phyloP scores from a whole-genome alignment of 371 early-diverging fungal genomes.

The Mucor plumbeus region DNA sequence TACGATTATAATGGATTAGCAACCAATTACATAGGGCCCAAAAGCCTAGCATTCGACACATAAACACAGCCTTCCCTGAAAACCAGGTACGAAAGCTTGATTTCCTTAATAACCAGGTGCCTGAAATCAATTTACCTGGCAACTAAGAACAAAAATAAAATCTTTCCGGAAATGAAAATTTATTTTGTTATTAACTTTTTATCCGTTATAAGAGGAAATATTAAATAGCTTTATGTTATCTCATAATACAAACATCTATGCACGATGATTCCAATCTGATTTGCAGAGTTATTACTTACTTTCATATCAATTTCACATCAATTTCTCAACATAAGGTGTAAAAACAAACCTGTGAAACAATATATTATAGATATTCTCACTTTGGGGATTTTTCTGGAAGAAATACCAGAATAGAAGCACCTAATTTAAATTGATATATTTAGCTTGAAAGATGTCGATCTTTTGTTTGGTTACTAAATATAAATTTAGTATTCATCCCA shows the following conservation, averaged over 20 bases:
- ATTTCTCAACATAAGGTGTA: too few relatives aligned
- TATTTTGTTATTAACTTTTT: too few relatives aligned
- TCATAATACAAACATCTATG: background rate
- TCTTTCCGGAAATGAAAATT: background rate
- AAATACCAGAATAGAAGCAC: too few relatives aligned
- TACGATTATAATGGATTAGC: too few relatives aligned
- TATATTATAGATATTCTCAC: too few relatives aligned
- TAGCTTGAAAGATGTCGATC: background rate
- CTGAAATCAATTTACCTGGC: background rate
- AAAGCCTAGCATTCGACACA: background rate
- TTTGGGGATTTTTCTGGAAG: too few relatives aligned
- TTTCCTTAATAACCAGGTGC: background rate
- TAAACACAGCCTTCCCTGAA: background rate
- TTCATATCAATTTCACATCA: too few relatives aligned
- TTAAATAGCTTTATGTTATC: too few relatives aligned
- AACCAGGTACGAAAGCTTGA: background rate
- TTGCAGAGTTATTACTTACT: too few relatives aligned
- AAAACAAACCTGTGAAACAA: too few relatives aligned
- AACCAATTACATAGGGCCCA: too few relatives aligned
- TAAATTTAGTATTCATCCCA: background rate
- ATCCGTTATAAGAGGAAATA: too few relatives aligned
- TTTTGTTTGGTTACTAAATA: background rate
- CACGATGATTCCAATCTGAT: background rate
- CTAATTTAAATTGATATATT: background rate
- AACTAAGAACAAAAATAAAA: background rate